Conservation (phyloP, 2,329 filamentous ascomycete species). For the Aureobasidium musti region DNA sequence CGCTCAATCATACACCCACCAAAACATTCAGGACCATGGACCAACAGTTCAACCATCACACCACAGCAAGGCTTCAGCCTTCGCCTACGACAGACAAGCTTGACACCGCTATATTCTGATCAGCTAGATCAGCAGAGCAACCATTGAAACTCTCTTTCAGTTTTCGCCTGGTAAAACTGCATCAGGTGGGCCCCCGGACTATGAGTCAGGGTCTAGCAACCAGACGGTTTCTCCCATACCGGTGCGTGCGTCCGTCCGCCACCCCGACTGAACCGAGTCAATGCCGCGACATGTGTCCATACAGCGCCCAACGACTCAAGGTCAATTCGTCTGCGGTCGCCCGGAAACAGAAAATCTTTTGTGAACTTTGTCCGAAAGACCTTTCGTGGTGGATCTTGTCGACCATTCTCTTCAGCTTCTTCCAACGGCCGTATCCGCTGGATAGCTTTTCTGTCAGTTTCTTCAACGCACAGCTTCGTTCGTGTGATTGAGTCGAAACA, state of each 20-base stretch:
- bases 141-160: not conserved
- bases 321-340: not conserved
- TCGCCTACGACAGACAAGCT: not conserved
- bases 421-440: not conserved
- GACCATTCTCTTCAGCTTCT: not conserved
- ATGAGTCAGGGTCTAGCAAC: slow-evolving; percentile 24
- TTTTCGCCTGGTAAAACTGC: not conserved
- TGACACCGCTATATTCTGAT: slow-evolving; percentile 3
- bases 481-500: not conserved
- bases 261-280: slow-evolving; percentile 19
- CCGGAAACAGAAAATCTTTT: slow-evolving; percentile 10
- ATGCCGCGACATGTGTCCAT: slow-evolving; percentile 15
- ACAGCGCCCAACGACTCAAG: slow-evolving; percentile 2
- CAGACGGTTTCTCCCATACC: slow-evolving; percentile 5
- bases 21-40: not conserved
- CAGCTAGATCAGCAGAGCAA: slow-evolving; percentile 11
- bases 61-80: not conserved
- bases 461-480: not conserved
- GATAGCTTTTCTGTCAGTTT: not conserved
- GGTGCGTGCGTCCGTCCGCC: not conserved
- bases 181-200: slow-evolving; percentile 9
- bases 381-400: not conserved
- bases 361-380: not conserved
- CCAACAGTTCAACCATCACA: not conserved
- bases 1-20: not conserved